These are phyloP conservation scores for Lophium mytilinum DNA, from an alignment of 495 filamentous ascomycete species.

Conservation along the genomic window DNA sequence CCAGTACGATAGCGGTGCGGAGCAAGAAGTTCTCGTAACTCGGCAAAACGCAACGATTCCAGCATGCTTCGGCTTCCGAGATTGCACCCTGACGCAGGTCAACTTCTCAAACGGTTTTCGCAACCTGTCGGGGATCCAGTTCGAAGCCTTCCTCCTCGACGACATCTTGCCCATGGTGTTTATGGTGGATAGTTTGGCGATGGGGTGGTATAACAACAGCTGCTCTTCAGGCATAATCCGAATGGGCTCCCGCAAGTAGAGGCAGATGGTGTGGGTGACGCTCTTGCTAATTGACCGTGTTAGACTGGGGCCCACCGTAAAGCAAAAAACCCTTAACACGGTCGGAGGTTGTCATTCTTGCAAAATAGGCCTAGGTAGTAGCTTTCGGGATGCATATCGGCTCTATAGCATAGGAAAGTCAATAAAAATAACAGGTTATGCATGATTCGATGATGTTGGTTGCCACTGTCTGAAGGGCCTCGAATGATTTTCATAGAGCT, in stretches of 20 bases:
- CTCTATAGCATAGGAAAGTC: too few species aligned
- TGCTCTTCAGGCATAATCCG: slow-evolving; percentile 34
- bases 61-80: slow-evolving; percentile 26
- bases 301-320: slow-evolving; percentile 11
- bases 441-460: too few species aligned
- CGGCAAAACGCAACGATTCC: slow-evolving; percentile 32
- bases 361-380: too few species aligned
- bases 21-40: slow-evolving; percentile 21
- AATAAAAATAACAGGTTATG: too few species aligned
- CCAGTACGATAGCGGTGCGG: slow-evolving; percentile 17
- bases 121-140: slow-evolving; percentile 36
- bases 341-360: too few species aligned
- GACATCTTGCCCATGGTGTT: slow-evolving; percentile 22
- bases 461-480: too few species aligned
- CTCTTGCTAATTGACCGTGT: background rate
- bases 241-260: slow-evolving; percentile 22
- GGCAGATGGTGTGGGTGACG: background rate
- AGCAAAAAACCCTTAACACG: too few species aligned
- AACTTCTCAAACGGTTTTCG: slow-evolving; percentile 30
- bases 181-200: slow-evolving; percentile 37
- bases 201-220: slow-evolving; percentile 40
- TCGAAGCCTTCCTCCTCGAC: slow-evolving; percentile 33
- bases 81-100: slow-evolving; percentile 34
- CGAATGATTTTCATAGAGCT: too few species aligned
- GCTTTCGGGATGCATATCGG: too few species aligned